Conservation (phyloP, 495 filamentous ascomycete genomes). For the Margaritispora aquatica region DNA sequence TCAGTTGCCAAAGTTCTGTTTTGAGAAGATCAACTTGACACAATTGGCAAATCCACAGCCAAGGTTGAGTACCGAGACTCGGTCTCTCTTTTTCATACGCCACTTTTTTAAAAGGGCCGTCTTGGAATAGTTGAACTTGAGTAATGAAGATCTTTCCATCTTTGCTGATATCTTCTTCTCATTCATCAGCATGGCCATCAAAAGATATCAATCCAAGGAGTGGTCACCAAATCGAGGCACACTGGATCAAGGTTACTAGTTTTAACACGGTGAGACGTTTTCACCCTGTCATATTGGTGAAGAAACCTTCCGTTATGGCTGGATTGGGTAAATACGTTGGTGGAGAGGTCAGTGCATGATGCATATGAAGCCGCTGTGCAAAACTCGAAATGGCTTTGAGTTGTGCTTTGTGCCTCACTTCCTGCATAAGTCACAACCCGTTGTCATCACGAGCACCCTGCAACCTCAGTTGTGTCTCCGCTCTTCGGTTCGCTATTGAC, state of each 20-base stretch:
- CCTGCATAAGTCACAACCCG: neutral
- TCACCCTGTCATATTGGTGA: neutral
- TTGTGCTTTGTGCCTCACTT: neutral
- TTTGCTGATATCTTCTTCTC: too few relatives aligned
- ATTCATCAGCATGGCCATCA: too few relatives aligned
- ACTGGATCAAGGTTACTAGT: too few relatives aligned
- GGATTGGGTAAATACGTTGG: neutral
- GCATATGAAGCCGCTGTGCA: neutral
- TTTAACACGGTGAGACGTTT: too few relatives aligned
- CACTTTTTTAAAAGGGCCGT: neutral
- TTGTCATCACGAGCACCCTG: neutral
- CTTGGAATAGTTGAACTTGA: neutral
- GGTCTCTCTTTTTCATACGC: neutral
- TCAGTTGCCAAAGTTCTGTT: too few relatives aligned
- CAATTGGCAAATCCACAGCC: neutral
- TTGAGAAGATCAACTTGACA: neutral
- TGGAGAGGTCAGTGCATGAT: neutral
- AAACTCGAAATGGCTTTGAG: neutral
- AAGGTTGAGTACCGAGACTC: neutral
- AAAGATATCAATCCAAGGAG: too few relatives aligned
- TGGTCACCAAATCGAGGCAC: too few relatives aligned
- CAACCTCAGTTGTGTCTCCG: too few relatives aligned
- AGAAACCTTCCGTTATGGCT: neutral
- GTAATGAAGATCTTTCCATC: neutral
- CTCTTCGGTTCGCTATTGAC: neutral